Conservation (phyloP, 768 basidiomycete species). For the Gymnopilus junonius region DNA sequence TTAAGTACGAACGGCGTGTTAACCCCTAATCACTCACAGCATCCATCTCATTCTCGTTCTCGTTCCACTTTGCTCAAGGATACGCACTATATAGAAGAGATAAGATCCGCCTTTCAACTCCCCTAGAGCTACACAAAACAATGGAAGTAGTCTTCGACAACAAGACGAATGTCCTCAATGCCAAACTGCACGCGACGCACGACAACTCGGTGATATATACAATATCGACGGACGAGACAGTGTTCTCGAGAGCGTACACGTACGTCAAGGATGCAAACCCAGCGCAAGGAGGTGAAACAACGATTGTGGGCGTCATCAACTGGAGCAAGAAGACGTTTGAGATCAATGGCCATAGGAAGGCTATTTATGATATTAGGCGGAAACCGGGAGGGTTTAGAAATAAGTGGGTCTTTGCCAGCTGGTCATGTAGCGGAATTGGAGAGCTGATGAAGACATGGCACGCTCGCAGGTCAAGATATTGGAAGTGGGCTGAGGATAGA, state of each 20-base stretch:
- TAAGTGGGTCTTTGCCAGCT: slow-evolving; percentile 27
- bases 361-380: slow-evolving; percentile 43
- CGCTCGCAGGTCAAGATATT: slow-evolving; percentile 38
- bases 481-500: slow-evolving; percentile 48
- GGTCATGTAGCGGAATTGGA: not conserved
- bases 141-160: slow-evolving; percentile 62
- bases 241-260: slow-evolving; percentile 48
- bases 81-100: not conserved
- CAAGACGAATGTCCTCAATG: slow-evolving; percentile 51
- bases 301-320: slow-evolving; percentile 50
- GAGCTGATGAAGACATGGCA: slow-evolving; percentile 1
- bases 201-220: slow-evolving; percentile 51
- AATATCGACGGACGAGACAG: slow-evolving; percentile 45
- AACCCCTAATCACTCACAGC: not conserved
- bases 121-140: not conserved
- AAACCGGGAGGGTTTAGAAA: slow-evolving; percentile 43
- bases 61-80: not conserved
- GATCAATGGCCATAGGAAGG: slow-evolving; percentile 44
- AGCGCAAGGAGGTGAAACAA: slow-evolving; percentile 30
- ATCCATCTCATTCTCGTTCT: not conserved
- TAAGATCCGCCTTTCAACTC: not conserved
- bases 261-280: slow-evolving; percentile 54
- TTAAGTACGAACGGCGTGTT: slow-evolving; percentile 2
- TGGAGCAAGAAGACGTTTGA: slow-evolving; percentile 56
- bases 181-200: slow-evolving; percentile 44